Conservation (phyloP, 371 early-diverging fungal species). For the Mucor ambiguus region DNA sequence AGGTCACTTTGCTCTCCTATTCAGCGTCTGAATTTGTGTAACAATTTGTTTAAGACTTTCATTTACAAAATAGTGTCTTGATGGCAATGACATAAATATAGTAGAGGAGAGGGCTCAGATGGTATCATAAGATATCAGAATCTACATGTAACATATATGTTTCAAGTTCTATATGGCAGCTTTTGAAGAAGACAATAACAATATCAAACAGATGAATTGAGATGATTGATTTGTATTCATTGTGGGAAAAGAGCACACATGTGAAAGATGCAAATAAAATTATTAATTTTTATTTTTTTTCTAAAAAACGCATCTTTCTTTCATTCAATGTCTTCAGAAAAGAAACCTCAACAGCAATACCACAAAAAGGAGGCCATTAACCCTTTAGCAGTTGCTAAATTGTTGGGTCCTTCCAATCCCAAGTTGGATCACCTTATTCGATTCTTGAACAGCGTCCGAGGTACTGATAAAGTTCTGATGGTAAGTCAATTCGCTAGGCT, state of each 20-base stretch:
- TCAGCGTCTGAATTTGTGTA: neutral
- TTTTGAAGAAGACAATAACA: neutral
- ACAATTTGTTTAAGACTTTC: conserved; percentile 1
- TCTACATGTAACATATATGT: neutral
- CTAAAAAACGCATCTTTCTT: neutral
- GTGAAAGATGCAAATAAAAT: conserved; percentile 1
- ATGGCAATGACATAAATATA: neutral
- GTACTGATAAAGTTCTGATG: conserved; percentile 96
- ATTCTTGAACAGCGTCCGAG: conserved; percentile 75
- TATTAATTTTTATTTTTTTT: conserved; percentile 7
- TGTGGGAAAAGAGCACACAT: neutral
- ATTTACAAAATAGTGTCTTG: neutral
- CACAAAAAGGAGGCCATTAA: conserved; percentile 20
- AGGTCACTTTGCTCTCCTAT: neutral
- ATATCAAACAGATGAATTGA: neutral
- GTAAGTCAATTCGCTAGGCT: conserved; percentile 43
- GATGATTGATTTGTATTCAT: neutral
- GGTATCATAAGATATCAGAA: neutral
- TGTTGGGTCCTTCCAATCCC: conserved; percentile 55
- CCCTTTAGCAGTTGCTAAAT: conserved; percentile 48
- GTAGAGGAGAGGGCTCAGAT: neutral
- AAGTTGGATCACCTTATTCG: conserved; percentile 74
- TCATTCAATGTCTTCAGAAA: conserved; percentile 19
- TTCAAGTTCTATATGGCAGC: neutral
- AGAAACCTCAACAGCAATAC: conserved; percentile 3